Evolutionary conservation across 2,329 filamentous ascomycete genomes (phyloP), one percentile per base, ranked within the genome.

Genomic region (Xylariomycetidae sp.): DNA sequence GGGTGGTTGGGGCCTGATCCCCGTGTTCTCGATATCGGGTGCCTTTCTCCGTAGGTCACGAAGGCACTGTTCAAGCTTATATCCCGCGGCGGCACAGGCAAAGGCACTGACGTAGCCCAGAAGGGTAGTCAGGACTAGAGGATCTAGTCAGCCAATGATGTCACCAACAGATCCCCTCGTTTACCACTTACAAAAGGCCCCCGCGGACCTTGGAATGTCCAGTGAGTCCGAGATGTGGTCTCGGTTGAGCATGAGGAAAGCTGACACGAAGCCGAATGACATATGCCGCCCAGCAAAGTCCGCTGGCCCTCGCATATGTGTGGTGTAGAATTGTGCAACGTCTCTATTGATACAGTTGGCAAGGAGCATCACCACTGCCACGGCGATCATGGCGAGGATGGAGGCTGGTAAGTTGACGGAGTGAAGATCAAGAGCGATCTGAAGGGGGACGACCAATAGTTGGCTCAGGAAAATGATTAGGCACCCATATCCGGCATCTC

Each of bases 271-370:
- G 3, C 55, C 55, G 11, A 57, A 44, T 8, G 55, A 51, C 53
- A 58, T 57, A 23, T 58, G 55, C 3, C 54, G 49, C 8, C 53
- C 48, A 11, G 57, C 34, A 22, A 56, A 58, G 25, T 56, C 52
- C 2, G 46, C 48, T n/a, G 55, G 52, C 8, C 53, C 52, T 12
- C 45, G 48, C 18, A 58, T 19, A 33, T 56, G 37, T 14, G 26
- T 45, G 6, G 15, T 34, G 27, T 58, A 58, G 31, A 54, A 38
- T 7, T 25, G 30, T 16, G 27, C 33, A 15, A 46, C 42, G 4
- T 44, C 37, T 13, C 22, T 29, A 34, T 43, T 42, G 20, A 51
- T 31, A 7, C n/a, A 44, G 23, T 49, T 50, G 16, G 46, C 42
- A 23, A 48, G 25, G 7, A 45, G 36, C 49, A 56, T 50, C 23